Conservation (phyloP, 2,329 filamentous ascomycete species). For the Fusarium xylarioides region DNA sequence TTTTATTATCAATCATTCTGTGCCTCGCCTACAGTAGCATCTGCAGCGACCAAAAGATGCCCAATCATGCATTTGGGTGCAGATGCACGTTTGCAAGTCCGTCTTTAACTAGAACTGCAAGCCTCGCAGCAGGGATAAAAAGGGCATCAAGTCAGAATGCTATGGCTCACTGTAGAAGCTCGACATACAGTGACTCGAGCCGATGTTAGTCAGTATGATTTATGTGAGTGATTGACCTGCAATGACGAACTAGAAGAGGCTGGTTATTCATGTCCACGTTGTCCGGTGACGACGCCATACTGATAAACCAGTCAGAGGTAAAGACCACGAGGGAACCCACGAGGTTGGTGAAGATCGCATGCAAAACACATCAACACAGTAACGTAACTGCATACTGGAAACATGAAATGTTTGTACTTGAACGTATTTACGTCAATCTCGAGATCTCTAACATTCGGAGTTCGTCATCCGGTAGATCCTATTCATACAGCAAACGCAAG, state of each 20-base stretch:
- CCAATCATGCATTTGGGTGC: slow-evolving; percentile 25
- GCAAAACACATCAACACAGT: slow-evolving; percentile 20
- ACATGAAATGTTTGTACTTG: slow-evolving; percentile 10
- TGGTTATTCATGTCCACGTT: slow-evolving; percentile 32
- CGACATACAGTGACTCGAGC: neutral
- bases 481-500: slow-evolving; percentile 6
- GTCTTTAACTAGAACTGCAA: slow-evolving; percentile 23
- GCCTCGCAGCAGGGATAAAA: slow-evolving; percentile 18
- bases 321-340: slow-evolving; percentile 13
- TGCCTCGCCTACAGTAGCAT: slow-evolving; percentile 14
- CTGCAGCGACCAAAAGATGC: slow-evolving; percentile 5
- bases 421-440: neutral
- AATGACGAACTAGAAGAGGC: slow-evolving; percentile 18
- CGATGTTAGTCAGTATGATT: neutral
- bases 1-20: slow-evolving; percentile 14
- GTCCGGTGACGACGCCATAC: slow-evolving; percentile 33
- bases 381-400: neutral
- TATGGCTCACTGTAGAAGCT: slow-evolving; percentile 7
- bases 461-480: slow-evolving; percentile 23
- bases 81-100: slow-evolving; percentile 29
- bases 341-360: slow-evolving; percentile 30
- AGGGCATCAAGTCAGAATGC: slow-evolving; percentile 26
- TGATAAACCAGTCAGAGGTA: slow-evolving; percentile 19
- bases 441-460: neutral
- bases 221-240: neutral